Evolutionary conservation across 2,329 filamentous ascomycete species (phyloP).

Genomic region (Monosporascus sp.): DNA sequence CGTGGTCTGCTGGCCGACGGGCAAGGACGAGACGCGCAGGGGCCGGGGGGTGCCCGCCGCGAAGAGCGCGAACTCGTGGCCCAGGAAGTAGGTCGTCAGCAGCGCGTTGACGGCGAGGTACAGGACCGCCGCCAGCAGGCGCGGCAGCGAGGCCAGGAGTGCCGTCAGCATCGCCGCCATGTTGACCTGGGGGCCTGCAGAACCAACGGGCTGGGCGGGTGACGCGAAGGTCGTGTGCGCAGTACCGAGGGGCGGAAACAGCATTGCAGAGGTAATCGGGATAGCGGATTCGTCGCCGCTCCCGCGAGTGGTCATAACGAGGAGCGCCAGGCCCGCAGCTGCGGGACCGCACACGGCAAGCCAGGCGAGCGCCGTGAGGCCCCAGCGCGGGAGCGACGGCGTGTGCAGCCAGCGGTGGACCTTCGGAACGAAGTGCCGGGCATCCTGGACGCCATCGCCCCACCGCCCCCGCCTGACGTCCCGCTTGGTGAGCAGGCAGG

Average conservation of each 20-base stretch:
- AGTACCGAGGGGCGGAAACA: conserved; percentile 23
- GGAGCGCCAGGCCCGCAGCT: conserved; percentile 32
- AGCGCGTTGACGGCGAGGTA: conserved; percentile 44
- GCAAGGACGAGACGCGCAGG: conserved; percentile 40
- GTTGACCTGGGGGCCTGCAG: conserved; percentile 33
- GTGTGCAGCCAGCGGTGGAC: conserved; percentile 41
- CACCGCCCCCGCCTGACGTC: conserved; percentile 38
- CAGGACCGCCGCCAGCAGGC: conserved; percentile 41
- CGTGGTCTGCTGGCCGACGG: conserved; percentile 39
- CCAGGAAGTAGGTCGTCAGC: conserved; percentile 43
- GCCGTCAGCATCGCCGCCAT: conserved; percentile 24
- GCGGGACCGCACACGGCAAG: conserved; percentile 30
- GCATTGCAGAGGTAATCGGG: conserved; percentile 32
- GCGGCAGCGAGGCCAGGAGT: conserved; percentile 41
- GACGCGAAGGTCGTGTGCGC: background rate
- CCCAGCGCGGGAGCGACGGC: conserved; percentile 39
- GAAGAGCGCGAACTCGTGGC: conserved; percentile 44
- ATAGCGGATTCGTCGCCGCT: conserved; percentile 35
- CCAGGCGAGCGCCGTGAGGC: conserved; percentile 35
- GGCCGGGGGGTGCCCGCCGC: conserved; percentile 25
- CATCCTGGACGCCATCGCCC: conserved; percentile 33
- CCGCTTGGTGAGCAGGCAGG: conserved; percentile 41
- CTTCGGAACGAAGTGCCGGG: conserved; percentile 36
- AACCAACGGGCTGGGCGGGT: conserved; percentile 17
- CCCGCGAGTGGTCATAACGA: conserved; percentile 22